Evolutionary conservation across 306 rosid genomes (phyloP).

Genomic region (Gynostemma pentaphyllum): DNA sequence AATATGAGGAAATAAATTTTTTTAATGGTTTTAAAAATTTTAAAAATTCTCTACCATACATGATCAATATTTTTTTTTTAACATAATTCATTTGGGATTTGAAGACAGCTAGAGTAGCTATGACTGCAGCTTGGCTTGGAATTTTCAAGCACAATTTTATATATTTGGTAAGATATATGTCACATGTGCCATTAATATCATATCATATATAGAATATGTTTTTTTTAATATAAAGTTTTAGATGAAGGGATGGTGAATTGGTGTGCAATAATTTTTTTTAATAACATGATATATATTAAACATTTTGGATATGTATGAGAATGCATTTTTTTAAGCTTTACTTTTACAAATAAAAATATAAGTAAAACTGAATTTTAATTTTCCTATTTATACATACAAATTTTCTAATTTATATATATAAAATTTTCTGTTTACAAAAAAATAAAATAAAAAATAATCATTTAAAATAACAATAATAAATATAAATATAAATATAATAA

Average conservation of each 20-base stretch:
- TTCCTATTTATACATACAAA: no score
- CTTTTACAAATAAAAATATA: neutral
- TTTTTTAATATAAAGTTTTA: neutral
- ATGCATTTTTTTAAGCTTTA: neutral
- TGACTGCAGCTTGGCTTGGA: neutral
- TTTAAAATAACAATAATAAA: neutral
- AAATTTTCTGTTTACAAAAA: no score
- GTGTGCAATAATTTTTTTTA: neutral
- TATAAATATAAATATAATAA: neutral
- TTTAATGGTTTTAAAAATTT: neutral
- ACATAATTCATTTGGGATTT: neutral
- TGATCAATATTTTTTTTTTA: neutral
- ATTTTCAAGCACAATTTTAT: neutral
- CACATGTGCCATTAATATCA: conserved; percentile 4
- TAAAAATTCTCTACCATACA: neutral
- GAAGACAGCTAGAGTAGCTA: neutral
- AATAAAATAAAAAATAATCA: neutral
- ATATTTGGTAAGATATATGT: neutral
- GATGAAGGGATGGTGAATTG: neutral
- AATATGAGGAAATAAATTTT: neutral
- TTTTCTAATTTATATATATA: no score
- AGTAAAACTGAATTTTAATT: neutral
- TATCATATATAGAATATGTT: neutral
- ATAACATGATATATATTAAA: neutral
- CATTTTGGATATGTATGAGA: neutral